A percentile compares a stretch with the other conserved stretches of the same genome.
Conservation (phyloP, 2,329 filamentous ascomycete genomes). For the Xylaria digitata region DNA sequence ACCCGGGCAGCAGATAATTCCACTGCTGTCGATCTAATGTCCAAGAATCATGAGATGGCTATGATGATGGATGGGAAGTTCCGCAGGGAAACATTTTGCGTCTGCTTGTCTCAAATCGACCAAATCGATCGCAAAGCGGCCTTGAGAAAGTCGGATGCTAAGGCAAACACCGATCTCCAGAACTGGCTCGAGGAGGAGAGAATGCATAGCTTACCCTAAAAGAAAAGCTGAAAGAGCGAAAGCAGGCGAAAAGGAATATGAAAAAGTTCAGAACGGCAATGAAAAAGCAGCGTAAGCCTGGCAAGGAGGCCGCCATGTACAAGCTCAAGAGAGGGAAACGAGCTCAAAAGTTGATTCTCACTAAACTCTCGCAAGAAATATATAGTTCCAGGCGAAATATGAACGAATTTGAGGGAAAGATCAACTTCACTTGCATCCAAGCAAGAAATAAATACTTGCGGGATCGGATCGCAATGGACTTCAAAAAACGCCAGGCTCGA, state of each 20-base stretch:
- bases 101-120: conserved; percentile 49
- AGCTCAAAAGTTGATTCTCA: not conserved
- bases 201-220: not conserved
- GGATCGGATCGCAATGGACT: conserved; percentile 2
- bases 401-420: not conserved
- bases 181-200: not conserved
- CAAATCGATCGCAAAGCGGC: conserved; percentile 40
- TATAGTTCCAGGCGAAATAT: not conserved
- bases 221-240: not conserved
- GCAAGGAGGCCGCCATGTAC: too few relatives aligned
- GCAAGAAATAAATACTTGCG: conserved; percentile 18
- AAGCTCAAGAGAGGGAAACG: not conserved
- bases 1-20: conserved; percentile 47
- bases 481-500: conserved; percentile 22
- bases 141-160: conserved; percentile 27
- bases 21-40: conserved; percentile 41
- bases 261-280: too few relatives aligned
- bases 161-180: conserved; percentile 16
- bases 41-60: conserved; percentile 42
- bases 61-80: conserved; percentile 48
- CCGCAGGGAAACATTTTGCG: conserved; percentile 40
- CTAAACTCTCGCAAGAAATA: not conserved
- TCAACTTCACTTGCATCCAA: conserved; percentile 21
- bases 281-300: too few relatives aligned
- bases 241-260: not conserved